Conservation (phyloP, 345 rosid species). For the Rhodamnia rubescens region DNA sequence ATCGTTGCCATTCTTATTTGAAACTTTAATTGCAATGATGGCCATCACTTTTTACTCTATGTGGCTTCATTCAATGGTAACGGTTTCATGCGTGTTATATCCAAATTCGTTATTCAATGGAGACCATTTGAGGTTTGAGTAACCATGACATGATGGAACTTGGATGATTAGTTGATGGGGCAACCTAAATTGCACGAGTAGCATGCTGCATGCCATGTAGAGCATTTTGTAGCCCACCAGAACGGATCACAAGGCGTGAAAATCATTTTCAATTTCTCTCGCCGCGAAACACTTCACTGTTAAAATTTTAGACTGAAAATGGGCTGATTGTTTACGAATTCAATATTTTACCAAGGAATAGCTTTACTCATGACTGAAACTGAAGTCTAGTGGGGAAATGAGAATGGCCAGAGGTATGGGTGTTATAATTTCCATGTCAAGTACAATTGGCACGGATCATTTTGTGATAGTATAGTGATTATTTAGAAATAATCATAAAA, state of each 20-base stretch:
- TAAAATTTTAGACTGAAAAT: not conserved
- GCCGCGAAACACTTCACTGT: not conserved
- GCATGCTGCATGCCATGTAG: not conserved
- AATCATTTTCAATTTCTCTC: not conserved
- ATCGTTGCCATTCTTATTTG: not conserved
- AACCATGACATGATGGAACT: not conserved
- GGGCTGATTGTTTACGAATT: not conserved
- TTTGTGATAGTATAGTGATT: not conserved
- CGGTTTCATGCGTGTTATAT: not conserved
- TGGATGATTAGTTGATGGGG: not conserved
- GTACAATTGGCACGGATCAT: not conserved
- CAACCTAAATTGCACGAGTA: not conserved
- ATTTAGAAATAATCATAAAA: not conserved
- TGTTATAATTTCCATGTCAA: not conserved
- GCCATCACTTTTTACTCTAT: not conserved
- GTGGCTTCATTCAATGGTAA: not conserved
- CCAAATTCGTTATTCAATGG: not conserved
- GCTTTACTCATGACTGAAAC: not conserved
- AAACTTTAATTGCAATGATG: not conserved
- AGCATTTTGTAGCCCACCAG: not conserved
- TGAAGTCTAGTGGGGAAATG: not conserved
- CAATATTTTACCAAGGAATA: not conserved
- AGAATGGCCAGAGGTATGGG: not conserved
- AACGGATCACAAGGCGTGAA: not conserved
- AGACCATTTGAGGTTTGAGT: not conserved